Conservation (phyloP, 768 basidiomycete species). For the Leccinum subtestaceum region DNA sequence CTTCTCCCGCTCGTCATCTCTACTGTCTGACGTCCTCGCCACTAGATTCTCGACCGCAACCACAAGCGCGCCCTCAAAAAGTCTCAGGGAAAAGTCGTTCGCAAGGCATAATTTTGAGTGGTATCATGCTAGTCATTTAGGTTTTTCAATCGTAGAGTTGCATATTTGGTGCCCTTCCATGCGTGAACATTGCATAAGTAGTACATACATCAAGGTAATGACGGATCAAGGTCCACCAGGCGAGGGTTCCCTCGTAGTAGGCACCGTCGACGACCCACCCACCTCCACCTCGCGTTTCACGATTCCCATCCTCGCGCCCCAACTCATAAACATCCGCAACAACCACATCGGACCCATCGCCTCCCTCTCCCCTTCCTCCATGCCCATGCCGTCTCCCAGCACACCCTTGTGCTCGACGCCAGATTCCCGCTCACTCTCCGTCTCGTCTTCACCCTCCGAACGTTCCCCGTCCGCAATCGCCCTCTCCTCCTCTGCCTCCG, state of each 20-base stretch:
- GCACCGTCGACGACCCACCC: slow-evolving; percentile 12
- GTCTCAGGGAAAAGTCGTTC: slow-evolving; percentile 59
- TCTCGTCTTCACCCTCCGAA: slow-evolving; percentile 27
- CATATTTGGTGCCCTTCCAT: background rate
- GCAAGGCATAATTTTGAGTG: slow-evolving; percentile 19
- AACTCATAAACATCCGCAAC: slow-evolving; percentile 71
- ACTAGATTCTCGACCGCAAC: slow-evolving; percentile 68
- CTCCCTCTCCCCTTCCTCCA: slow-evolving; percentile 45
- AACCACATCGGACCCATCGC: slow-evolving; percentile 77
- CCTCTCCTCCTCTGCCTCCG: slow-evolving; percentile 72
- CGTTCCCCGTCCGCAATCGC: slow-evolving; percentile 32
- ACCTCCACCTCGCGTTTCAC: slow-evolving; percentile 21
- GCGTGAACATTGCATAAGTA: slow-evolving; percentile 16
- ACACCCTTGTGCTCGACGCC: slow-evolving; percentile 16
- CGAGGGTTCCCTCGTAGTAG: slow-evolving; percentile 18
- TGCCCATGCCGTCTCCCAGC: slow-evolving; percentile 13
- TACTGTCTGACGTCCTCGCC: slow-evolving; percentile 1
- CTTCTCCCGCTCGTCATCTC: background rate
- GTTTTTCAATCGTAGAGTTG: slow-evolving; percentile 13
- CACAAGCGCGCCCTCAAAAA: slow-evolving; percentile 71
- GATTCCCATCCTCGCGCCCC: slow-evolving; percentile 65
- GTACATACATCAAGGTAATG: slow-evolving; percentile 6
- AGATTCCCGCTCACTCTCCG: slow-evolving; percentile 30
- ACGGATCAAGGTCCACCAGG: slow-evolving; percentile 18
- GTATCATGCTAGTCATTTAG: slow-evolving; percentile 2